Conservation (phyloP, 257 asterid genomes). For the Petrea volubilis region DNA sequence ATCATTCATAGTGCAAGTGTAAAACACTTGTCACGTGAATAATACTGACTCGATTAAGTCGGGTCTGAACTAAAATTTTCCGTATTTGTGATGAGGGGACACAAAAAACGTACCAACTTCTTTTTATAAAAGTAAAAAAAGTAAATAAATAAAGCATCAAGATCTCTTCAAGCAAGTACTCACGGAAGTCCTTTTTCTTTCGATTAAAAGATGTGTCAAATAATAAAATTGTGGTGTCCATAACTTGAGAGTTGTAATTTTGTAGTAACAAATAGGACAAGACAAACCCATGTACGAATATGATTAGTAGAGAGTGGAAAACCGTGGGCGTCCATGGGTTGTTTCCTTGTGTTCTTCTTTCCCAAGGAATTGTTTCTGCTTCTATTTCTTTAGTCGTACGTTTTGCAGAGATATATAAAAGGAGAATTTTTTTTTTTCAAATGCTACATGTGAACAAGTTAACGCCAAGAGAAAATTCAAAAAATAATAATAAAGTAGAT, state of each 20-base stretch:
- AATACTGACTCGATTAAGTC: too few relatives aligned
- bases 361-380: not conserved
- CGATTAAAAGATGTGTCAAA: not conserved
- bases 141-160: too few relatives aligned
- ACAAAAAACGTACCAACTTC: too few relatives aligned
- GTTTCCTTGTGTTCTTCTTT: constrained; percentile 9
- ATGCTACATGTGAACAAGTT: not conserved
- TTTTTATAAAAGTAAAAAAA: too few relatives aligned
- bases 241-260: not conserved
- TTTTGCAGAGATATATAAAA: not conserved
- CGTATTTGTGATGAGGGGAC: too few relatives aligned
- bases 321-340: constrained; percentile 33
- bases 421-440: not conserved
- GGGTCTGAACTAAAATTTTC: too few relatives aligned
- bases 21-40: too few relatives aligned
- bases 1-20: too few relatives aligned
- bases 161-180: too few relatives aligned
- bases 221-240: too few relatives aligned
- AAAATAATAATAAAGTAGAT: too few relatives aligned
- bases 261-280: not conserved
- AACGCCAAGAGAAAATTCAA: too few relatives aligned
- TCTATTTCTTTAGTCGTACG: constrained; percentile 3
- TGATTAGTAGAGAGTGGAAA: not conserved
- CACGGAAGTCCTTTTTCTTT: not conserved
- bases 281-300: not conserved